A percentile compares a stretch with the other conserved stretches of the same genome.
These are phyloP conservation scores for Ophiostoma quercus DNA, from an alignment of 2,329 filamentous ascomycete species.

Conservation along the genomic window DNA sequence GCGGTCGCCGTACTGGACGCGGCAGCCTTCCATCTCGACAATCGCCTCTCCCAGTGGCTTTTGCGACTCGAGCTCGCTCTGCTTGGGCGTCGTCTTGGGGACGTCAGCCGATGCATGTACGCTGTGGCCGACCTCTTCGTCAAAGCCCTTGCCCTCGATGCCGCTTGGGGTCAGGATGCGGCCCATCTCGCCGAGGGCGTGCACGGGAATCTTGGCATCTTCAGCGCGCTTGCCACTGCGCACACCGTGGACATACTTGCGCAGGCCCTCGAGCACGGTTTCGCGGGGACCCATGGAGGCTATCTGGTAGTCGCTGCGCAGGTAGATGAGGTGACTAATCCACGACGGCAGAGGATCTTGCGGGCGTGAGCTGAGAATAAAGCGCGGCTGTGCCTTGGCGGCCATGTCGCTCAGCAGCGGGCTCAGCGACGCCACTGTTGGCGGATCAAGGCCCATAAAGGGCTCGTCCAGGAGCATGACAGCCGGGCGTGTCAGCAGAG, in stretches of 20 bases:
- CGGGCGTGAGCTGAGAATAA: conserved; percentile 73
- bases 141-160: conserved; percentile 37
- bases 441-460: conserved; percentile 92
- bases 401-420: conserved; percentile 65
- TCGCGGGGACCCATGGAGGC: conserved; percentile 60
- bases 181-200: conserved; percentile 48
- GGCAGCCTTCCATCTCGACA: conserved; percentile 81
- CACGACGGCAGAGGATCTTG: conserved; percentile 85
- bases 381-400: conserved; percentile 58
- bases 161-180: conserved; percentile 41
- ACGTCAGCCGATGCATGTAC: neutral
- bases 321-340: conserved; percentile 77
- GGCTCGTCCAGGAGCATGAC: conserved; percentile 85
- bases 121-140: conserved; percentile 28
- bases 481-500: conserved; percentile 71
- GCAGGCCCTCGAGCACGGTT: conserved; percentile 53
- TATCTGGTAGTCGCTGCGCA: conserved; percentile 63
- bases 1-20: conserved; percentile 73
- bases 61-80: conserved; percentile 1
- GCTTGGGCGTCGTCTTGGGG: conserved; percentile 23
- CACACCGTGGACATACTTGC: conserved; percentile 45
- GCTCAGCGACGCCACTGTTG: conserved; percentile 67
- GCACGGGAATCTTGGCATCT: conserved; percentile 46
- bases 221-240: conserved; percentile 41
- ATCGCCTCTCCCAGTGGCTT: conserved; percentile 57